Evolutionary conservation across 1,139 yeast species (phyloP), one percentile per base, ranked within the genome.

Genomic region (Yamadazyma membranifaciens): DNA sequence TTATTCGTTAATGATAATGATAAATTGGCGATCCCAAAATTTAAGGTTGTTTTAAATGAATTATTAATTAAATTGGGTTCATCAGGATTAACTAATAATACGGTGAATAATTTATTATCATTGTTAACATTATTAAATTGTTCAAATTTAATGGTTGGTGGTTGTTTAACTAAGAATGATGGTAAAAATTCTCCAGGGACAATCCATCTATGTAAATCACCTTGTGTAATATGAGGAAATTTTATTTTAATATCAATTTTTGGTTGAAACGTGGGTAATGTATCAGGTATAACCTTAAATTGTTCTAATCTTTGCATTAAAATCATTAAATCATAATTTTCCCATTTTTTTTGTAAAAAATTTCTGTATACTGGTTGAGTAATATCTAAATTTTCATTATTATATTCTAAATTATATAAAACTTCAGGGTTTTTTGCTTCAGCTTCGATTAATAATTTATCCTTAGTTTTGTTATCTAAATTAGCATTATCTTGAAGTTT

Each of bases 281-380:
- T 89, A 59, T 92, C 98, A 24, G 98, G 98, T 48, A 94, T 86
- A 38, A 88, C 88, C 39, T 78, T 78, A 50, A 89, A 67, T 45
- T 87, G 83, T 65, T 92, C 98, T 45, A 94, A 65, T 67, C 98
- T 81, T 67, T 92, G 98, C 87, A 87, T 85, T 41, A 81, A 68
- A 41, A 86, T 57, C 80, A 85, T 81, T 61, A 79, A 75, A 37
- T 78, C 83, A 49, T 82, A 71, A 9, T 70, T 62, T 57, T 78
- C 75, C 97, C 98, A 92, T 50, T 83, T 76, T 46, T 83, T 66
- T 53, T 78, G 68, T 42, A 87, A 78, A 47, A 79, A 69, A 37
- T 79, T 68, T 60, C 96, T 78, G 65, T 83, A 91, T 13, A 91
- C 87, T 4, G 97, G 95, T 53, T 80, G 81, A 3, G 77, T 60